These are phyloP conservation scores for Hanseniaspora uvarum DNA, from an alignment of 1,139 yeast species.

Conservation along the genomic window DNA sequence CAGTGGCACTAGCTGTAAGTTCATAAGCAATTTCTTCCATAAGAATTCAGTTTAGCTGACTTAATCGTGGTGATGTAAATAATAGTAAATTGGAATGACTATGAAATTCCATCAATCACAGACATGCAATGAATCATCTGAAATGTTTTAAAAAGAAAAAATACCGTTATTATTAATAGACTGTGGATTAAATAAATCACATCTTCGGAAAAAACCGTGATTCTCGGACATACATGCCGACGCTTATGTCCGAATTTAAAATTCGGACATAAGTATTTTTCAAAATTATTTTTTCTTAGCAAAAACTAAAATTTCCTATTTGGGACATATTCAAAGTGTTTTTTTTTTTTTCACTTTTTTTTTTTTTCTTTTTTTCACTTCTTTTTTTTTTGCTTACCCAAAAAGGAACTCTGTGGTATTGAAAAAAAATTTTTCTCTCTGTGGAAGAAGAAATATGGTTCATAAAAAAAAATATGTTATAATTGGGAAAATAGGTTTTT, in stretches of 20 bases:
- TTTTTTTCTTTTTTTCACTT: not conserved
- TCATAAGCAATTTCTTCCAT: slow-evolving; percentile 27
- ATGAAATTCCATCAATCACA: too few relatives aligned
- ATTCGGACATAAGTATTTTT: not conserved
- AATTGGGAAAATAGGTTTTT: too few relatives aligned
- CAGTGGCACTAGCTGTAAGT: slow-evolving; percentile 30
- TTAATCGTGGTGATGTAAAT: too few relatives aligned
- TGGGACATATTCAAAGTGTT: not conserved
- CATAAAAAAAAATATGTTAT: not conserved
- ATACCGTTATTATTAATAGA: not conserved
- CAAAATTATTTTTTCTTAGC: too few relatives aligned
- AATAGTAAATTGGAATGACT: too few relatives aligned
- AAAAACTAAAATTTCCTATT: slow-evolving; percentile 3
- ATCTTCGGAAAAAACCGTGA: too few relatives aligned
- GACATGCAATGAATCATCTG: not conserved
- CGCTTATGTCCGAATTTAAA: not conserved
- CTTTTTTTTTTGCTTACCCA: not conserved
- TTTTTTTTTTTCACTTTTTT: not conserved
- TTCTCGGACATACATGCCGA: not conserved
- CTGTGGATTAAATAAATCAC: not conserved
- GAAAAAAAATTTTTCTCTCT: not conserved
- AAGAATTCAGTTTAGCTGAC: too few relatives aligned
- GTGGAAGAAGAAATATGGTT: not conserved
- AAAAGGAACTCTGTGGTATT: too few relatives aligned
- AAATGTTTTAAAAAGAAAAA: not conserved